Base-by-base conservation (phyloP, 495 filamentous ascomycete genomes). In the Rhizodiscina lignyota region DNA sequence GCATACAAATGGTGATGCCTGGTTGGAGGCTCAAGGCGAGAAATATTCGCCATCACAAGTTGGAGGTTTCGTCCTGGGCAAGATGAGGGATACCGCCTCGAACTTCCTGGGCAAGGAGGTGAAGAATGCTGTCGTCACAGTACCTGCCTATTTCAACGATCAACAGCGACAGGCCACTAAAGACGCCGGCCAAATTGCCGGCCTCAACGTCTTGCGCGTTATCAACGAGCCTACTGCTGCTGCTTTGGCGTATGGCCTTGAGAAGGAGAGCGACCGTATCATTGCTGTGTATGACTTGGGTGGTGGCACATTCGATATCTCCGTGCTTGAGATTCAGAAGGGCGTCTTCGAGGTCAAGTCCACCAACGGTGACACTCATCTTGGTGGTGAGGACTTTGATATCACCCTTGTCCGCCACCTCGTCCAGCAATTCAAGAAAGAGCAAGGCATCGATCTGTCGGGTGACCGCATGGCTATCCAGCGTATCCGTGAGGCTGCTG, bases 21-120 rank as follows among this genome's bases (percentile, higher is more conserved):
- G 89, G 89, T 79, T 97, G 38, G 76, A 87, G 64, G 86, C 89
- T 48, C 84, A 84, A 47, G 86, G 83, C 50, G 74, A 94, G 62
- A 93, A 84, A 57, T 97, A 96, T 71, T 97, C 89, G 44, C 89
- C 89, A 28, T 94, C 87, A 4, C 89, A 97, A 64, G 82, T 97
- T 44, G 89, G 89, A 68, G 89, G 89, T 51, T 94, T 96, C 61
- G 68, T 94, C 48, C 70, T 97, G 44, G 75, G 83, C 54, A 94
- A 94, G 70, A 94, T 94, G 86, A 94, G 92, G 72, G 86, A 94
- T 67, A 94, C 86, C 30, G 86, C 86, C 39, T 86, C 93, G 63
- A 64, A 77, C 31, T 87, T 89, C 64, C 70, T 94, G 39, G 71
- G 77, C 70, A 91, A 83, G 65, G 70, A 70, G 39, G 63, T 91